These are phyloP conservation scores for Penicillium tannophilum DNA, from an alignment of 495 filamentous ascomycete genomes.

Conservation along the genomic window DNA sequence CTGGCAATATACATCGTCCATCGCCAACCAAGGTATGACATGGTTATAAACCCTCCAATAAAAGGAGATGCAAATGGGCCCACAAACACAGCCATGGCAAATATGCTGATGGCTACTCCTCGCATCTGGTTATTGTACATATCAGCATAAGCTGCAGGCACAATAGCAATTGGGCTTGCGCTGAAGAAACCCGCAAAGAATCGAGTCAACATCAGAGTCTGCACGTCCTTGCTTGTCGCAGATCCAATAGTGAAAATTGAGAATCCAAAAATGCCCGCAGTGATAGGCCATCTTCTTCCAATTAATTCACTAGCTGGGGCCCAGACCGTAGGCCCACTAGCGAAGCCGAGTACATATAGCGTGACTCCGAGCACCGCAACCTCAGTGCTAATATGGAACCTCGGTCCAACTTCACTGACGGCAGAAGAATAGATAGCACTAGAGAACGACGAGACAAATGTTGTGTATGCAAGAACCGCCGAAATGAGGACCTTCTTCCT, in stretches of 20 bases:
- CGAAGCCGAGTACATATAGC: constrained; percentile 57
- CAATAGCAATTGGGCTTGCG: constrained; percentile 49
- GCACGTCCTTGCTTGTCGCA: constrained; percentile 59
- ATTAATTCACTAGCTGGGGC: constrained; percentile 76
- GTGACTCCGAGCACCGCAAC: constrained; percentile 56
- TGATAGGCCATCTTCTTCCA: constrained; percentile 59
- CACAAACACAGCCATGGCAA: constrained; percentile 51
- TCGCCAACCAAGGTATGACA: constrained; percentile 48
- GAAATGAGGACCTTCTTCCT: constrained; percentile 28
- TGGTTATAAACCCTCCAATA: constrained; percentile 46
- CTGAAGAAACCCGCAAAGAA: constrained; percentile 55
- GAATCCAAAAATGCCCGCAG: constrained; percentile 53
- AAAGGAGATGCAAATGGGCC: constrained; percentile 53
- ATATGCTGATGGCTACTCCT: constrained; percentile 52
- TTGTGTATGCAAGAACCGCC: constrained; percentile 47
- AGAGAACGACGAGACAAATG: constrained; percentile 54
- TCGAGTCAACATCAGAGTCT: constrained; percentile 53
- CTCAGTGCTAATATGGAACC: constrained; percentile 52
- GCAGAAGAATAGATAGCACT: constrained; percentile 58
- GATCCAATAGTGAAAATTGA: constrained; percentile 56
- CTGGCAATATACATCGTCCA: constrained; percentile 51
- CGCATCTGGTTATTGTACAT: constrained; percentile 51
- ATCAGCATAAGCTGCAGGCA: constrained; percentile 53
- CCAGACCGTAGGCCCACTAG: constrained; percentile 56
- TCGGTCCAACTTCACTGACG: constrained; percentile 33